Percentiles rank a stretch among this genome's conserved stretches.
These are phyloP conservation scores for Floccularia luteovirens DNA, from an alignment of 768 basidiomycete genomes.

Conservation along the genomic window DNA sequence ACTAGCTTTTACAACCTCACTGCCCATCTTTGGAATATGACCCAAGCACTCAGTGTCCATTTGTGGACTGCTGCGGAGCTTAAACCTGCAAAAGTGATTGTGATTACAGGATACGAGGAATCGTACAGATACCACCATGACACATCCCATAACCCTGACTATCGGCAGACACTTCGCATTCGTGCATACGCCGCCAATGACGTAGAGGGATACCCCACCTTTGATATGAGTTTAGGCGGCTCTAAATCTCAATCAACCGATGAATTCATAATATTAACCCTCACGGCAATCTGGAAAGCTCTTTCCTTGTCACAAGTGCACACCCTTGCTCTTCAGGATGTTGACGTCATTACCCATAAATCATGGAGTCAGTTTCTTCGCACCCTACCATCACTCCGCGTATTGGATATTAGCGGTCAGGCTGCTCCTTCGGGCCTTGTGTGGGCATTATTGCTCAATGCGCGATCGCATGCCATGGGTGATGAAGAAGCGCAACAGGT, in stretches of 20 bases:
- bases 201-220: conserved; percentile 13
- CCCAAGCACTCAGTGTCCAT: conserved; percentile 16
- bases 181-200: conserved; percentile 20
- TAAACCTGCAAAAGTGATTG: conserved; percentile 18
- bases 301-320: conserved; percentile 22
- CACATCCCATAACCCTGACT: conserved; percentile 16
- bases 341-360: conserved; percentile 30
- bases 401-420: conserved; percentile 27
- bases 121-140: conserved; percentile 14
- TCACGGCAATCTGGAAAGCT: conserved; percentile 22
- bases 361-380: conserved; percentile 26
- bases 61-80: conserved; percentile 12
- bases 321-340: conserved; percentile 25
- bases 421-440: conserved; percentile 28
- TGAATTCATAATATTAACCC: conserved; percentile 20
- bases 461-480: conserved; percentile 18
- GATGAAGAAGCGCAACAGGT: conserved; percentile 14
- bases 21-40: conserved; percentile 17
- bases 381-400: conserved; percentile 20
- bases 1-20: conserved; percentile 19
- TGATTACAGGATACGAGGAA: conserved; percentile 20
- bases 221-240: conserved; percentile 23
- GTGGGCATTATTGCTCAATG: conserved; percentile 32
- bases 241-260: conserved; percentile 19
- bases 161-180: conserved; percentile 24